Evolutionary conservation across 331 rosid genomes (phyloP).

Genomic region (Spiraea crenata): DNA sequence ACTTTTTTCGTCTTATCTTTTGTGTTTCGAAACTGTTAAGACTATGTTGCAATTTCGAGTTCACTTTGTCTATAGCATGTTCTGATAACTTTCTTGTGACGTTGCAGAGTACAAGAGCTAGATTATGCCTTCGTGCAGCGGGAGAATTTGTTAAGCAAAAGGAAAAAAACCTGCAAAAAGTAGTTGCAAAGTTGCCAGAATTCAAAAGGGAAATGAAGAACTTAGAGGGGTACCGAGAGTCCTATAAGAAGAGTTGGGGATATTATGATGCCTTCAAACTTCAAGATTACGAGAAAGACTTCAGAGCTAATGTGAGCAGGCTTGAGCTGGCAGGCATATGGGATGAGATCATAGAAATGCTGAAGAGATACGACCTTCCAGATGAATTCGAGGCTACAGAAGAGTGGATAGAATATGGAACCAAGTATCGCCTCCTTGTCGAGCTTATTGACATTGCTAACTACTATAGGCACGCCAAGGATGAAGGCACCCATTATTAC

Average conservation of each 20-base stretch:
- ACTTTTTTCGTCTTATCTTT: too few species aligned
- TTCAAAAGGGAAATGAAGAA: constrained; percentile 4
- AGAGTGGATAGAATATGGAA: constrained; percentile 51
- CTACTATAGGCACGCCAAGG: constrained; percentile 58
- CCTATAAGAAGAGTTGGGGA: constrained; percentile 22
- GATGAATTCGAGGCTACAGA: constrained; percentile 53
- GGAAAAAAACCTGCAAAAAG: constrained; percentile 14
- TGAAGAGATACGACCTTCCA: constrained; percentile 58
- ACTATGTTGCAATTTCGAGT: neutral
- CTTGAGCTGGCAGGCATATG: constrained; percentile 59
- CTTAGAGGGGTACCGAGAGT: constrained; percentile 33
- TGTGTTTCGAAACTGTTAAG: neutral
- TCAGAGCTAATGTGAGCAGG: constrained; percentile 60
- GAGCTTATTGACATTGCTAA: constrained; percentile 84
- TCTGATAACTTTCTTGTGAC: constrained; percentile 1
- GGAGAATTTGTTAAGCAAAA: constrained; percentile 44
- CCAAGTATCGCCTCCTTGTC: constrained; percentile 44
- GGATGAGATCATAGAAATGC: constrained; percentile 69
- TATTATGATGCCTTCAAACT: constrained; percentile 73
- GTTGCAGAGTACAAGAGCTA: constrained; percentile 57
- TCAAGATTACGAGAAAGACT: constrained; percentile 40
- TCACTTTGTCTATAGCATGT: neutral
- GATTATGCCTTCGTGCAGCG: constrained; percentile 59
- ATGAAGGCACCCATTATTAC: constrained; percentile 51
- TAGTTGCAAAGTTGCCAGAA: constrained; percentile 5